Evolutionary conservation across 2,329 filamentous ascomycete species (phyloP).

Genomic region (Exophiala phaeomuriformis): DNA sequence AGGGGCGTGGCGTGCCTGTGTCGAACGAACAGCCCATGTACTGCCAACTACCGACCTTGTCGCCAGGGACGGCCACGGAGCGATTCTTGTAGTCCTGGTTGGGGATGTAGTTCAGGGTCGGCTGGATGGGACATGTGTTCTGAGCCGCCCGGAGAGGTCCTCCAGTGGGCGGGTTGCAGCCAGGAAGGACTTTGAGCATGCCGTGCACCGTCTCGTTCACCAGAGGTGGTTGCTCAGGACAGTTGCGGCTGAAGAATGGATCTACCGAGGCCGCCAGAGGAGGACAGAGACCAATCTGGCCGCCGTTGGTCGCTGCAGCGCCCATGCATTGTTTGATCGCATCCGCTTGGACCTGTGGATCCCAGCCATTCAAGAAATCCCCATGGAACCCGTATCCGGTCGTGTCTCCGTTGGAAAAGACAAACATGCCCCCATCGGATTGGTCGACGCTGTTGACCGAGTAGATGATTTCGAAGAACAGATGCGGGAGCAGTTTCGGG

Average conservation of each 20-base stretch:
- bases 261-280: conserved; percentile 19
- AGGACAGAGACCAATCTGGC: conserved; percentile 20
- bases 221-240: conserved; percentile 23
- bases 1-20: conserved; percentile 12
- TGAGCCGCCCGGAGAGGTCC: conserved; percentile 32
- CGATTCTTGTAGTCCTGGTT: conserved; percentile 51
- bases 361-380: conserved; percentile 77
- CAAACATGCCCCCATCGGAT: conserved; percentile 58
- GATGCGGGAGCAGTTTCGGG: conserved; percentile 59
- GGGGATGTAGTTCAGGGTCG: conserved; percentile 31
- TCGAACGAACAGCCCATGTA: conserved; percentile 21
- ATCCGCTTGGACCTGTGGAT: conserved; percentile 57
- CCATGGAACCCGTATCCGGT: conserved; percentile 69
- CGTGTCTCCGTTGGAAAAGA: conserved; percentile 70
- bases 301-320: conserved; percentile 35
- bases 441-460: conserved; percentile 27
- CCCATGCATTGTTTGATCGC: conserved; percentile 66
- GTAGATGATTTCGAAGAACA: conserved; percentile 73
- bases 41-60: conserved; percentile 30
- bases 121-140: conserved; percentile 22
- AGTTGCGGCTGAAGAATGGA: conserved; percentile 18
- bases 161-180: conserved; percentile 26
- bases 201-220: conserved; percentile 30
- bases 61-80: conserved; percentile 34
- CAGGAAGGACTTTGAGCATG: conserved; percentile 25